These are phyloP conservation scores for Phaseolus coccineus DNA, from an alignment of 331 rosid species.

Conservation along the genomic window DNA sequence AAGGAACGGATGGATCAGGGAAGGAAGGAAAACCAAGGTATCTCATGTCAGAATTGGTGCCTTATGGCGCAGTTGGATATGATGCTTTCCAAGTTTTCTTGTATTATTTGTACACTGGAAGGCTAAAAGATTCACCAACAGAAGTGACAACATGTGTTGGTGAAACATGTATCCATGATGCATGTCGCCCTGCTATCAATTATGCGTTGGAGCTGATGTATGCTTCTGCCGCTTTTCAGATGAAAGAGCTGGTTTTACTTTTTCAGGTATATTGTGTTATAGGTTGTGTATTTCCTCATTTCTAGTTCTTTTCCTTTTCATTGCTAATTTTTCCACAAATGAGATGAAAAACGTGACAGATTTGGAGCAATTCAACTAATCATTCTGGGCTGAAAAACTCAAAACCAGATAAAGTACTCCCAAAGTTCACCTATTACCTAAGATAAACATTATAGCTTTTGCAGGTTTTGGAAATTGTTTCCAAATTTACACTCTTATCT, in stretches of 20 bases:
- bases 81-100: slow-evolving; percentile 80
- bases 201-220: slow-evolving; percentile 87
- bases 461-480: slow-evolving; percentile 14
- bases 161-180: slow-evolving; percentile 75
- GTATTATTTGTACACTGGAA: slow-evolving; percentile 89
- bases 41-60: slow-evolving; percentile 71
- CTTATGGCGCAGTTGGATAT: slow-evolving; percentile 67
- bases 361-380: not conserved
- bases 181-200: slow-evolving; percentile 84
- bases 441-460: not conserved
- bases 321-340: not conserved
- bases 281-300: slow-evolving; percentile 7
- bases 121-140: slow-evolving; percentile 66
- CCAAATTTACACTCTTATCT: not conserved
- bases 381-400: not conserved
- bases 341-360: slow-evolving; percentile 14
- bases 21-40: slow-evolving; percentile 76
- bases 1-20: slow-evolving; percentile 49
- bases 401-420: not conserved
- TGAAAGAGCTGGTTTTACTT: slow-evolving; percentile 80
- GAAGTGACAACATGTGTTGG: slow-evolving; percentile 89
- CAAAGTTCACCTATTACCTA: not conserved
- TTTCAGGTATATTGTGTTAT: slow-evolving; percentile 70
- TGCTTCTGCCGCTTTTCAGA: slow-evolving; percentile 84
- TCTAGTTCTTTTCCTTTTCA: slow-evolving; percentile 3